Base-by-base conservation (phyloP, 1,139 yeast species). In the Suhomyces atakaporum region DNA sequence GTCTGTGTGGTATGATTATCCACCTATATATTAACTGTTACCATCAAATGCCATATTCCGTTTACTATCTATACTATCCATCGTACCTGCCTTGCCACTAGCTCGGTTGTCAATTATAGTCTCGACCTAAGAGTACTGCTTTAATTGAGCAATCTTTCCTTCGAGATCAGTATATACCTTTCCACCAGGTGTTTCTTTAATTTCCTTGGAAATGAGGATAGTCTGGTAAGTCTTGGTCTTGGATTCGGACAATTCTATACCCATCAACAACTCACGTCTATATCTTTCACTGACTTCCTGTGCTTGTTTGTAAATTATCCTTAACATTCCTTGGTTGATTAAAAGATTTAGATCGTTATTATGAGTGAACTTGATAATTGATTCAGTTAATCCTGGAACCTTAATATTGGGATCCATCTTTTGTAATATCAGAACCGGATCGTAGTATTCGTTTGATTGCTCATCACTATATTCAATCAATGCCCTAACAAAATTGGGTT, bases 401-500 rank as follows among this genome's bases (percentile, higher is more conserved):
- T 74, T 73, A 45, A 84, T 70, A 11, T 76, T 67, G 4, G 64
- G 62, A 0, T 94, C 87, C 46, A 90, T 81, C 25, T 79, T 67
- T 41, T 75, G 69, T 26, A 90, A 66, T 10, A 90, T 81, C 1
- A 76, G 73, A 8, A 82, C 71, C 0, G 95, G 89, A 48, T 84
- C 84, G 40, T 88, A 81, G 38, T 54, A 70, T 19, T 62, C 56
- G 40, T 58, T 60, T 3, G 71, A 60, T 31, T 66, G 68, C 27
- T 79, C 83, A 44, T 84, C 85, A 1, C 86, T 80, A 37, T 79
- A 71, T 44, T 84, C 83, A 39, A 92, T 73, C 34, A 92, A 67
- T 3, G 86, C 84, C 44, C 79, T 77, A 37, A 90, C 82, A 54
- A 87, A 89, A 11, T 69, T 67, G 0, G 96, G 94, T 48, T 81